Conservation (phyloP, 306 rosid species). For the Quercus gilva region DNA sequence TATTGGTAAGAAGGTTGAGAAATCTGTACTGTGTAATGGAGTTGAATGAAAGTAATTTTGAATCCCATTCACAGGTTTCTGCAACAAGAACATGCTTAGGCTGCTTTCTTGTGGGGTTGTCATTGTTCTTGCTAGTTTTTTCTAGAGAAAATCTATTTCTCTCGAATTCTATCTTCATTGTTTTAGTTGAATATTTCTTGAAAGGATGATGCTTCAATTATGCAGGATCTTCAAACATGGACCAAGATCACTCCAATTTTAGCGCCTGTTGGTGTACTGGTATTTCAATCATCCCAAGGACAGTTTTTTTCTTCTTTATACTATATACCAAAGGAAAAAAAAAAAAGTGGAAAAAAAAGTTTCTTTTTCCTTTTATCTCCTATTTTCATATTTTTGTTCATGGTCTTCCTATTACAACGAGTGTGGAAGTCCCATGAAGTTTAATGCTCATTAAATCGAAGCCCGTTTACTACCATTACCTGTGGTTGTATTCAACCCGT, state of each 20-base stretch:
- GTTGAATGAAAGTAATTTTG: constrained; percentile 5
- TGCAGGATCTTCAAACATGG: constrained; percentile 46
- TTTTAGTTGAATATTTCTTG: background rate
- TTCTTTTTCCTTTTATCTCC: background rate
- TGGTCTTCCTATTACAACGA: background rate
- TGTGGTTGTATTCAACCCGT: background rate
- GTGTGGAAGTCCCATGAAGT: background rate
- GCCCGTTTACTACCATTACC: background rate
- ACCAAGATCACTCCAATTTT: constrained; percentile 39
- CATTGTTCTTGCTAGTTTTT: constrained; percentile 61
- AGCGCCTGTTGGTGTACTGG: constrained; percentile 72
- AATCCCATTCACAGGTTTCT: constrained; percentile 39
- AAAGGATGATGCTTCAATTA: background rate
- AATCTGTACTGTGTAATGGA: background rate
- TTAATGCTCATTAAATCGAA: background rate
- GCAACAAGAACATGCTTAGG: constrained; percentile 73
- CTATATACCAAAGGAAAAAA: background rate
- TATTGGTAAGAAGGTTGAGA: constrained; percentile 41
- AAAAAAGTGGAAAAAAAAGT: background rate
- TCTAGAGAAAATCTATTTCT: constrained; percentile 5
- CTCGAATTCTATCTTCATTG: background rate
- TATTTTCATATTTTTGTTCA: background rate
- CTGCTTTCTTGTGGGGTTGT: constrained; percentile 51
- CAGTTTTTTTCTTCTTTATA: background rate
- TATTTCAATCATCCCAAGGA: constrained; percentile 19